Conservation (phyloP, 805 yeast species). For the Yamadazyma phyllophila region DNA sequence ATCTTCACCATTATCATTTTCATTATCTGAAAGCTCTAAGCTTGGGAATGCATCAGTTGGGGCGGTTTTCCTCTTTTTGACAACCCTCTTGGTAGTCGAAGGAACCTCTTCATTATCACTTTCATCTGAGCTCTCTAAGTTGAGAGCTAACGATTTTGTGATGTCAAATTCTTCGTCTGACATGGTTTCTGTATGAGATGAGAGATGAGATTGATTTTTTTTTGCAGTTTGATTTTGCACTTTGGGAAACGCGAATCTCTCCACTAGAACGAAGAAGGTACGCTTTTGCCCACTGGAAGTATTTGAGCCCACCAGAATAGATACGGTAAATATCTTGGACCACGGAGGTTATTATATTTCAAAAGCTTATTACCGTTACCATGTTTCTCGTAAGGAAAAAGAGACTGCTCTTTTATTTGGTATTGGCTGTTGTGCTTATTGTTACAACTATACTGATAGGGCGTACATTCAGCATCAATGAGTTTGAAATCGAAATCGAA, state of each 20-base stretch:
- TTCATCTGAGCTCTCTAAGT: slow-evolving; percentile 34
- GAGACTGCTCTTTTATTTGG: background rate
- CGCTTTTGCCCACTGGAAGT: too few species aligned
- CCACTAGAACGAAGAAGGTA: too few species aligned
- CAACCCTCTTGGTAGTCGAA: slow-evolving; percentile 17
- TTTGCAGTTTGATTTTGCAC: background rate
- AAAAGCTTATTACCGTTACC: background rate
- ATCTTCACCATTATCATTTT: slow-evolving; percentile 34
- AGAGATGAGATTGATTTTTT: slow-evolving; percentile 9
- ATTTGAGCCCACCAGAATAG: too few species aligned
- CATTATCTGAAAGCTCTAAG: slow-evolving; percentile 54
- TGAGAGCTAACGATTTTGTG: slow-evolving; percentile 56
- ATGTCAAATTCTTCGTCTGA: slow-evolving; percentile 47
- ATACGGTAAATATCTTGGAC: too few species aligned
- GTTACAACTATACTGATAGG: background rate
- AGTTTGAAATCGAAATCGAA: slow-evolving; percentile 13
- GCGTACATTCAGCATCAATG: slow-evolving; percentile 6
- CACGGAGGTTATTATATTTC: background rate
- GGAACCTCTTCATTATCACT: background rate
- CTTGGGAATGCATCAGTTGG: slow-evolving; percentile 42
- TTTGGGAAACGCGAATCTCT: background rate
- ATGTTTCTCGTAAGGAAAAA: background rate
- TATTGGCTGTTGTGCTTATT: background rate
- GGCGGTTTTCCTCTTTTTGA: slow-evolving; percentile 20
- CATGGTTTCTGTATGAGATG: slow-evolving; percentile 11